These are phyloP conservation scores for Sanghuangporus baumii DNA, from an alignment of 1,284 basidiomycete species.

Conservation along the genomic window DNA sequence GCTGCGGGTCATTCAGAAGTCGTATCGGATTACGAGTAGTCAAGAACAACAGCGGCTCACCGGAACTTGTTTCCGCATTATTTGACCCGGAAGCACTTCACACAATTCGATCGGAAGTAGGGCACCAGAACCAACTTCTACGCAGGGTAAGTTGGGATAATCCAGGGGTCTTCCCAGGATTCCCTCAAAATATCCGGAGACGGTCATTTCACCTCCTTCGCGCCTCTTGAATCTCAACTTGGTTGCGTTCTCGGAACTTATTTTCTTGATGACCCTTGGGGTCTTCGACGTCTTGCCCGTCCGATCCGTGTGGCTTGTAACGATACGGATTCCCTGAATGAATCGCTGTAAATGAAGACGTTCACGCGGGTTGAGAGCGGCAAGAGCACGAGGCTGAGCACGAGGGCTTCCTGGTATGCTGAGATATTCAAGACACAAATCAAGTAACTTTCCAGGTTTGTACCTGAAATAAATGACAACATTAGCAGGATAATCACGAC, in stretches of 20 bases:
- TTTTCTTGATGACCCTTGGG: constrained; percentile 35
- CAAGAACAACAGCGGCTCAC: neutral
- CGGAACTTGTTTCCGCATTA: constrained; percentile 69
- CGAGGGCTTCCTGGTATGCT: constrained; percentile 33
- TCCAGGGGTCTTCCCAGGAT: constrained; percentile 45
- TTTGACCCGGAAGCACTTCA: constrained; percentile 58
- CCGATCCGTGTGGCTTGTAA: constrained; percentile 37
- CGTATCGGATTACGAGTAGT: neutral
- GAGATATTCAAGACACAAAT: constrained; percentile 54
- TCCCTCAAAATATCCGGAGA: constrained; percentile 55
- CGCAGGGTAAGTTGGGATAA: constrained; percentile 55
- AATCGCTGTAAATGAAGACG: constrained; percentile 56
- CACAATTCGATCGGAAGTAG: constrained; percentile 67
- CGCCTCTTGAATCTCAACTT: constrained; percentile 47
- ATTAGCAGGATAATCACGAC: neutral
- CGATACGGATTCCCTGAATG: constrained; percentile 50
- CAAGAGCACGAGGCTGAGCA: constrained; percentile 36
- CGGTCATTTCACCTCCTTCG: constrained; percentile 47
- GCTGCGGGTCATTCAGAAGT: constrained; percentile 15
- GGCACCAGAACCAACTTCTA: constrained; percentile 63
- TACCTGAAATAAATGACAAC: constrained; percentile 32
- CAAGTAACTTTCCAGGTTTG: constrained; percentile 43
- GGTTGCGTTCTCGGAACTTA: constrained; percentile 37
- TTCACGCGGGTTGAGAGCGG: constrained; percentile 51
- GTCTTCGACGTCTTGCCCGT: constrained; percentile 29